Evolutionary conservation across 2,329 filamentous ascomycete genomes (phyloP).

Genomic region (Phyllosticta paracitricarpa): DNA sequence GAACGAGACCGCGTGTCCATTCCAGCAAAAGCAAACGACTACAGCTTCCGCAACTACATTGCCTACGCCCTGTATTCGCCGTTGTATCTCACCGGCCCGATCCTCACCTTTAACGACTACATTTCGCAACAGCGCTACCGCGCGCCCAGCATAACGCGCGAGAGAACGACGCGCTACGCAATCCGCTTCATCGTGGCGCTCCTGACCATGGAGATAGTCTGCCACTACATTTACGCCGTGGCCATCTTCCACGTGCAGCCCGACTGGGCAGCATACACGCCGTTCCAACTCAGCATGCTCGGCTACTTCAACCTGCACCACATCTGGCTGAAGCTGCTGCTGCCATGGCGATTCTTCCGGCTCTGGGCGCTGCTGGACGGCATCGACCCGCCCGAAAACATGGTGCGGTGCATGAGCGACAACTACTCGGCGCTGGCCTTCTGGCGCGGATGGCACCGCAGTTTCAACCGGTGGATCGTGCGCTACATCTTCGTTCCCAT

Average conservation of each 20-base stretch:
- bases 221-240: constrained; percentile 88
- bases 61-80: constrained; percentile 87
- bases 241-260: constrained; percentile 78
- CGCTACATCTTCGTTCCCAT: constrained; percentile 91
- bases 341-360: constrained; percentile 97
- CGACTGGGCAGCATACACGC: constrained; percentile 72
- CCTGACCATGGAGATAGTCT: constrained; percentile 72
- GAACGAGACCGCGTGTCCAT: constrained; percentile 77
- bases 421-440: constrained; percentile 87
- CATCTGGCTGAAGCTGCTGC: constrained; percentile 93
- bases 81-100: constrained; percentile 84
- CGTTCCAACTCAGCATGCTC: constrained; percentile 78
- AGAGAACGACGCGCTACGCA: constrained; percentile 69
- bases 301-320: constrained; percentile 94
- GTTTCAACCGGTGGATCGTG: constrained; percentile 88
- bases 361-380: constrained; percentile 90
- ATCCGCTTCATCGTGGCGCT: constrained; percentile 72
- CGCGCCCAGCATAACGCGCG: constrained; percentile 56
- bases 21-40: constrained; percentile 62
- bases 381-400: constrained; percentile 93
- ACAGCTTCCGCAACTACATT: constrained; percentile 73
- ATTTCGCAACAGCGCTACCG: constrained; percentile 73
- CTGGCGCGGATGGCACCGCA: constrained; percentile 94
- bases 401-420: constrained; percentile 91
- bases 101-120: constrained; percentile 97